Evolutionary conservation across 1,284 basidiomycete genomes (phyloP).

Genomic region (Pseudozyma hubeiensis): DNA sequence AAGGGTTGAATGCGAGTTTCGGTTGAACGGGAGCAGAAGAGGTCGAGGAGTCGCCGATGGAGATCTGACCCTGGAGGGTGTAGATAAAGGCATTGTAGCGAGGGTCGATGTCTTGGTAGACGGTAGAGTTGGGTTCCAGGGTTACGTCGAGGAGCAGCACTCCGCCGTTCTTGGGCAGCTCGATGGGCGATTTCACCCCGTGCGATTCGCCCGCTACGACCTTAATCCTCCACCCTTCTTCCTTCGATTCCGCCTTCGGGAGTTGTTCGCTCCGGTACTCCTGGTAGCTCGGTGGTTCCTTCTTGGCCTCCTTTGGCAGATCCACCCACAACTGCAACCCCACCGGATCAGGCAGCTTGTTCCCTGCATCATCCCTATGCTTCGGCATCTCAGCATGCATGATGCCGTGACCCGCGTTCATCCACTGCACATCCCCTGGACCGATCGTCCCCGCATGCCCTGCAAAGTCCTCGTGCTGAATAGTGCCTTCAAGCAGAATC

Average conservation of each 20-base stretch:
- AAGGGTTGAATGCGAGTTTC: slow-evolving; percentile 3
- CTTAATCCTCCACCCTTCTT: slow-evolving; percentile 78
- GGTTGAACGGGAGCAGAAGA: background rate
- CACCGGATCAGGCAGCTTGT: slow-evolving; percentile 74
- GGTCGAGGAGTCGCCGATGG: slow-evolving; percentile 71
- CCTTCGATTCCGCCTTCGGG: slow-evolving; percentile 73
- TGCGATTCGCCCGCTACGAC: slow-evolving; percentile 90
- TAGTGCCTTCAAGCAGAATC: slow-evolving; percentile 86
- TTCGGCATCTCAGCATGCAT: slow-evolving; percentile 80
- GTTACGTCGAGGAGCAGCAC: slow-evolving; percentile 91
- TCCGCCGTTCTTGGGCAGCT: slow-evolving; percentile 79
- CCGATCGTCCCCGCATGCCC: slow-evolving; percentile 80
- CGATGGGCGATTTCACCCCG: slow-evolving; percentile 85
- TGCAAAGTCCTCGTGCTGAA: slow-evolving; percentile 89
- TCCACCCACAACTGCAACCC: slow-evolving; percentile 96
- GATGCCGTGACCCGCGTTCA: slow-evolving; percentile 55
- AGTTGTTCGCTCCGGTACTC: slow-evolving; percentile 71
- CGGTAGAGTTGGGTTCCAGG: slow-evolving; percentile 75
- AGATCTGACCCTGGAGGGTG: slow-evolving; percentile 71
- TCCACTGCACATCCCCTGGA: slow-evolving; percentile 72
- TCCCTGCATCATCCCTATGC: slow-evolving; percentile 74
- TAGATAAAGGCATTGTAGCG: slow-evolving; percentile 69
- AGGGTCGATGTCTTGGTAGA: slow-evolving; percentile 85
- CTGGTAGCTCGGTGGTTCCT: slow-evolving; percentile 75
- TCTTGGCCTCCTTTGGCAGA: slow-evolving; percentile 86